Conservation (phyloP, 495 filamentous ascomycete species). For the Bacidia rubella region DNA sequence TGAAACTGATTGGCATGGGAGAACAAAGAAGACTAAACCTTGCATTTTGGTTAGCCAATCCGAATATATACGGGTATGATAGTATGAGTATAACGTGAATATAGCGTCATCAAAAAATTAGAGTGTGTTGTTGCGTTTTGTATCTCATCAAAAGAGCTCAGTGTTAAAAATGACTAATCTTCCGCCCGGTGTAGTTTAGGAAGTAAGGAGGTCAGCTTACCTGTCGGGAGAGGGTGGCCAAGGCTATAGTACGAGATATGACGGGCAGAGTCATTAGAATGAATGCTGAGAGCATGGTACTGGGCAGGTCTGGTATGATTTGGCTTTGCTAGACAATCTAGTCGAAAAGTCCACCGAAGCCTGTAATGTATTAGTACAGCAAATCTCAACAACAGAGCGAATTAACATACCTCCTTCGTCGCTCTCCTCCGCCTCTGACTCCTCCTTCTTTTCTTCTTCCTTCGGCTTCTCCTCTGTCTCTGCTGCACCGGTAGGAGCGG, state of each 20-base stretch:
- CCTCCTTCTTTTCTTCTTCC: conserved; percentile 40
- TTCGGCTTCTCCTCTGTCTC: conserved; percentile 23
- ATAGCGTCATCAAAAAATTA: conserved; percentile 50
- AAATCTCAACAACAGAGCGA: neutral
- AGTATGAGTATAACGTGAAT: neutral
- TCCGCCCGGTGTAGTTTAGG: too few species aligned
- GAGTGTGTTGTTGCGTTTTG: conserved; percentile 44
- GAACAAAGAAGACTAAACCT: too few species aligned
- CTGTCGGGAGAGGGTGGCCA: too few species aligned
- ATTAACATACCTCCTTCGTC: conserved; percentile 24
- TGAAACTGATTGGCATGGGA: too few species aligned
- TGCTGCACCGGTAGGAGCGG: conserved; percentile 55
- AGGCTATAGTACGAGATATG: too few species aligned
- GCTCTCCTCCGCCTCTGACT: conserved; percentile 33
- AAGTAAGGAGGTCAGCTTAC: too few species aligned
- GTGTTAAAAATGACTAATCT: conserved; percentile 49
- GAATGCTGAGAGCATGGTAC: neutral
- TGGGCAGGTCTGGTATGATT: neutral
- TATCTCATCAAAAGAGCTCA: conserved; percentile 40
- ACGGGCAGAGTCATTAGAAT: neutral
- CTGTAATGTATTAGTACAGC: conserved; percentile 24
- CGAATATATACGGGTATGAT: neutral
- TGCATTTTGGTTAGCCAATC: conserved; percentile 6
- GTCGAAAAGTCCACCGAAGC: conserved; percentile 45
- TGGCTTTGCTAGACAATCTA: conserved; percentile 23